phyloP scores from a whole-genome alignment of 371 early-diverging fungal genomes.

The Gilbertella persicaria region DNA sequence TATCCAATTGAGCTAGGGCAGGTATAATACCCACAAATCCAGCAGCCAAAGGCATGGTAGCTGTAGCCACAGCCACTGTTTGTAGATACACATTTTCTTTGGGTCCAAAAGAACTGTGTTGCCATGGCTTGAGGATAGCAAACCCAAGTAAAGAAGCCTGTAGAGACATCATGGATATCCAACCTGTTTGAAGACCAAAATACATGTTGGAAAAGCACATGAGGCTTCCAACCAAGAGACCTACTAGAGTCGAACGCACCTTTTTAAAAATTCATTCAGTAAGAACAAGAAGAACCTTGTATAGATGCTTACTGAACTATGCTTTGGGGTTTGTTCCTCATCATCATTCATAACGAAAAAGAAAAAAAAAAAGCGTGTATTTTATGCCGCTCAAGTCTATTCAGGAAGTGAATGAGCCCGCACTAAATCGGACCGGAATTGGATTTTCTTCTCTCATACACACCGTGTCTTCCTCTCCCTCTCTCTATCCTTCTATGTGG shows the following conservation, averaged over 20 bases:
- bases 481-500: neutral
- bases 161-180: slow-evolving; percentile 84
- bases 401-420: no score
- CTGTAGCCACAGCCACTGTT: slow-evolving; percentile 81
- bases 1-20: slow-evolving; percentile 63
- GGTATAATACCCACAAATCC: slow-evolving; percentile 77
- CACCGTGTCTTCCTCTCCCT: neutral
- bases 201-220: slow-evolving; percentile 84
- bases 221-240: slow-evolving; percentile 64
- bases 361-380: no score
- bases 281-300: no score
- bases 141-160: slow-evolving; percentile 77
- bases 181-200: slow-evolving; percentile 81
- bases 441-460: no score
- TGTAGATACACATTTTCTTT: slow-evolving; percentile 80
- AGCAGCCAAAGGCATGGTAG: slow-evolving; percentile 81
- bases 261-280: no score
- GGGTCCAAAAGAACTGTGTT: slow-evolving; percentile 59
- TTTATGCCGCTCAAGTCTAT: no score
- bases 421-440: no score
- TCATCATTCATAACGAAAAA: no score
- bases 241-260: slow-evolving; percentile 60
- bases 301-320: no score
- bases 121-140: slow-evolving; percentile 64
- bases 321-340: no score